Evolutionary conservation across 805 yeast genomes (phyloP), one percentile per base, ranked within the genome.

Genomic region (Yamadazyma laniorum): DNA sequence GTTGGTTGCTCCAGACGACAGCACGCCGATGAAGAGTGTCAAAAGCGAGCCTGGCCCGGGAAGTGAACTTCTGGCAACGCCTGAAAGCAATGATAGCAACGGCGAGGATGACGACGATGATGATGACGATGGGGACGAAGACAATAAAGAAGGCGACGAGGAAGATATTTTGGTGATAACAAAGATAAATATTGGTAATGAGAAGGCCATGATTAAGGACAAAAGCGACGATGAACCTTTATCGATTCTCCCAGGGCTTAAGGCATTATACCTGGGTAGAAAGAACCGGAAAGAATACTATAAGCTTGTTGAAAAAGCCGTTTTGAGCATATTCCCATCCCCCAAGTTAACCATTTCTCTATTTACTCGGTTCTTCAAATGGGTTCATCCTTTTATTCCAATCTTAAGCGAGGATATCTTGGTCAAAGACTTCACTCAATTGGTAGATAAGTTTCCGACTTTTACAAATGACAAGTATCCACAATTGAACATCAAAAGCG

Each of bases 331-430:
- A 1, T 46, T 68, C 12, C 74, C 74, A 1, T 26, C 33, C n/a
- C 40, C 50, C 25, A 55, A 52, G 18, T 59, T 50, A 25, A 32
- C 54, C 21, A 45, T 54, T 14, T 47, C 55, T 35, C 52, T 67
- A 9, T 53, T 61, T 31, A 46, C 52, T 32, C 54, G 65, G 21
- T 68, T 53, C 39, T 67, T 65, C 50, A 59, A 57, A 37, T 65
- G 60, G 50, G 71, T 65, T n/a, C 51, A 53, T 34, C 71, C 72
- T 7, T 62, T 68, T 35, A 51, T 65, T 15, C 67, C 71, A 2
- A 47, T 67, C 11, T 32, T 67, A 3, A 62, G 63, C 35, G 68
- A 66, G 40, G 35, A 47, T 5, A 37, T 53, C 8, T 45, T 61
- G n/a, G 25, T 51, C 18, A 32, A 38, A 18, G 72, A 65, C 29